Base-by-base conservation (phyloP, 805 yeast genomes). In the Zygosaccharomyces bisporus region DNA sequence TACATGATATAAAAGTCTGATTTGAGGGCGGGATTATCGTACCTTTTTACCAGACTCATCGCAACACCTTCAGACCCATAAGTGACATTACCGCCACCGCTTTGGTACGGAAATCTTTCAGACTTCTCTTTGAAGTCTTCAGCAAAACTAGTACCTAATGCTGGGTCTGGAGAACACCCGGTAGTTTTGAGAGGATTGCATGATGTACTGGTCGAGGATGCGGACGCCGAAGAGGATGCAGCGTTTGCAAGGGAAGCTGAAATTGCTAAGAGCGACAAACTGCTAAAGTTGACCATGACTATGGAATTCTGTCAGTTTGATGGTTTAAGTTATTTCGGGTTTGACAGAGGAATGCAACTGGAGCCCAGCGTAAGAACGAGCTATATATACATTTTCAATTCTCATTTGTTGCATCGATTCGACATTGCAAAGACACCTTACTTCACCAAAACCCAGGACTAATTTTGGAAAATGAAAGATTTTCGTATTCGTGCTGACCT, bases 1-100 rank as follows among this genome's bases (percentile, higher is more conserved):
- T 81, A 90, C 93, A 89, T 86, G 55, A 90, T 77, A 68, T 87
- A 87, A 63, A 84, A 87, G 50, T 82, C 75, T 4, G 95, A 86
- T 53, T 73, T 74, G 44, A 88, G 66, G 4, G 89, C 75, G 3
- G 96, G 96, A 59, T 86, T 84, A 60, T 87, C 93, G 47, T 71
- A 81, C 53, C 82, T 71, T 52, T 81, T 70, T 2, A 75, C 70
- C 32, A 90, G 62, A 1, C 83, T 75, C 54, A 90, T 63, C 31
- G 67, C 58, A 9, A 81, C 65, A n/a, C 97, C 97, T 20, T 76
- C 75, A 6, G 69, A 52, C 54, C 72, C 72, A 40, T 71, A 74
- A 3, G 77, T 61, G 46, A 75, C 59, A 20, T 69, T 61, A 17
- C 78, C 75, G 7, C 73, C 69, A 24, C 63, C 58, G 24, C 72